These are phyloP conservation scores for Abortiporus biennis DNA, from an alignment of 1,284 basidiomycete genomes.

Conservation along the genomic window DNA sequence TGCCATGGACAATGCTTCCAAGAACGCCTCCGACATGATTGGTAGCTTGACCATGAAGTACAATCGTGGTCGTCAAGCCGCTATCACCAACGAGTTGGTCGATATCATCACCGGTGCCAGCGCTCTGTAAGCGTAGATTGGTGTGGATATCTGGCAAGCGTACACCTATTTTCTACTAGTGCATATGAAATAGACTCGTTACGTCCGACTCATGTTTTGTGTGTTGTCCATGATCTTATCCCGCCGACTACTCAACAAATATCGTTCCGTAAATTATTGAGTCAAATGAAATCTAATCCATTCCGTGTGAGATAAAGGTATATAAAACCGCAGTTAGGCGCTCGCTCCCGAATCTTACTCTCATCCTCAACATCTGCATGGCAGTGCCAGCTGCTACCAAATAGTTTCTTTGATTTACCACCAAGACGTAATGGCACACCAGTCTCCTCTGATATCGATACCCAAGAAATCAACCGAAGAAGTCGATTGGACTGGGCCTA, in stretches of 20 bases:
- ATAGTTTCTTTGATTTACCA: too few species aligned
- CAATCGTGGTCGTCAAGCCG: slow-evolving; percentile 99
- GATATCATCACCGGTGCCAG: slow-evolving; percentile 82
- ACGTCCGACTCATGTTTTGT: too few species aligned
- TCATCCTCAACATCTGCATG: not conserved
- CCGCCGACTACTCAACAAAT: too few species aligned
- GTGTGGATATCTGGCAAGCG: not conserved
- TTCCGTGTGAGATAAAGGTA: too few species aligned
- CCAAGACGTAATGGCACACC: slow-evolving; percentile 34
- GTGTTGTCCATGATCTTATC: too few species aligned
- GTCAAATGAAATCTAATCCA: too few species aligned
- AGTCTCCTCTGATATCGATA: slow-evolving; percentile 79
- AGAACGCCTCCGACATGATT: slow-evolving; percentile 97
- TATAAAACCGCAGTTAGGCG: too few species aligned
- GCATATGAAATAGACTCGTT: too few species aligned
- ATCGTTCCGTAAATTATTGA: too few species aligned
- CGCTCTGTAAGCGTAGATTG: slow-evolving; percentile 9
- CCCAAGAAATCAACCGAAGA: slow-evolving; percentile 77
- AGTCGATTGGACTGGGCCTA: slow-evolving; percentile 89
- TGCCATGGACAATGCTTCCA: slow-evolving; percentile 99
- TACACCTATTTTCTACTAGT: too few species aligned
- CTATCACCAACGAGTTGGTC: slow-evolving; percentile 94
- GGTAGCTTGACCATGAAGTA: slow-evolving; percentile 84
- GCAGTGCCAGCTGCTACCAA: too few species aligned
- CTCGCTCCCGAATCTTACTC: not conserved